A percentile compares a stretch with the other conserved stretches of the same genome.
phyloP scores from a whole-genome alignment of 352 stramenopile species.

The Globisporangium apiculatum region DNA sequence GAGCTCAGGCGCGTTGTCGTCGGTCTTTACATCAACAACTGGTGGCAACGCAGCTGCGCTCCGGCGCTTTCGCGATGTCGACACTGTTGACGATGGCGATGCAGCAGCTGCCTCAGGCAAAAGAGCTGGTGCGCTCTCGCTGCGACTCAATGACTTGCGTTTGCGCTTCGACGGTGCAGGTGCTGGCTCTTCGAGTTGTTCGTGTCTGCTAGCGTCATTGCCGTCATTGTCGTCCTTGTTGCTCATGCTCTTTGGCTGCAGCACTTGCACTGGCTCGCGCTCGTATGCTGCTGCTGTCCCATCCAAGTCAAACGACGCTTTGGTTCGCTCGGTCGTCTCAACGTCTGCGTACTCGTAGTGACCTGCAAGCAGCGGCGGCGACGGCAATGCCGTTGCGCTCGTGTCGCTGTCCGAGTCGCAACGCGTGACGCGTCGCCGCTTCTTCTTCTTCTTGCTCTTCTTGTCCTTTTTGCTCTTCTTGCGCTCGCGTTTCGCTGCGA shows the following conservation, averaged over 20 bases:
- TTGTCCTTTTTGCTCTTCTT: conserved; percentile 49
- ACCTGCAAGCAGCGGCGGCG: conserved; percentile 32
- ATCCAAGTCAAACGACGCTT: conserved; percentile 8
- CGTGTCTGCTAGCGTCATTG: too few species aligned
- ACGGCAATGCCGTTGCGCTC: conserved; percentile 33
- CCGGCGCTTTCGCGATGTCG: too few species aligned
- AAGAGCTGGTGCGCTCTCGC: too few species aligned
- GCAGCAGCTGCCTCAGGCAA: background rate
- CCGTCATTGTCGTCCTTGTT: conserved; percentile 1
- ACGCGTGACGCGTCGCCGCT: conserved; percentile 21
- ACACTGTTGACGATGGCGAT: background rate
- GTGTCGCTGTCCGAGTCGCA: conserved; percentile 41
- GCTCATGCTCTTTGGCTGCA: background rate
- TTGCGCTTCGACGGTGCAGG: conserved; percentile 3
- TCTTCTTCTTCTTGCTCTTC: conserved; percentile 49
- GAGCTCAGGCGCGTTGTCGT: background rate
- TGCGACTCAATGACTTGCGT: conserved; percentile 6
- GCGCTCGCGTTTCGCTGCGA: conserved; percentile 9
- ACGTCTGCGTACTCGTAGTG: conserved; percentile 33
- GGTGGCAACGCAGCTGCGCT: background rate
- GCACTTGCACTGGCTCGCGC: background rate
- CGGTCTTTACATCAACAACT: conserved; percentile 9
- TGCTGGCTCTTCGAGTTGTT: background rate
- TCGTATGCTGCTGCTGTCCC: conserved; percentile 1
- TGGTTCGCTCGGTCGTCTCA: too few species aligned